phyloP scores from a whole-genome alignment of 2,329 filamentous ascomycete species.

The Pseudogymnoascus pannorum region DNA sequence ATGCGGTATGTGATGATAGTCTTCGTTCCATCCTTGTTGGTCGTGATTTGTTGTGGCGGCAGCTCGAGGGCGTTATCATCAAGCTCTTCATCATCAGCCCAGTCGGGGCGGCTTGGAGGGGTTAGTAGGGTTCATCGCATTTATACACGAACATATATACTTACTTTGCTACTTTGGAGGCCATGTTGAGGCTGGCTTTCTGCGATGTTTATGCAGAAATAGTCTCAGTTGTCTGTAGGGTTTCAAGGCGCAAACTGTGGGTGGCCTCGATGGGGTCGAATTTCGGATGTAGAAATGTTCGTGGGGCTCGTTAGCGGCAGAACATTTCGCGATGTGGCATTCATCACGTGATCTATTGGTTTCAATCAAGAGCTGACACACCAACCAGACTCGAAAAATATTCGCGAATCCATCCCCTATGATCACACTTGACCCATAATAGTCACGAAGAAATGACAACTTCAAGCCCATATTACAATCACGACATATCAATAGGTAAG shows the following conservation, averaged over 20 bases:
- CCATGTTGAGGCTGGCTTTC: slow-evolving; percentile 30
- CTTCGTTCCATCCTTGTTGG: slow-evolving; percentile 98
- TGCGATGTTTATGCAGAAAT: neutral
- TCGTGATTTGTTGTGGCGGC: slow-evolving; percentile 78
- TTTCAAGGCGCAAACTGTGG: slow-evolving; percentile 5
- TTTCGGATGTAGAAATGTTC: slow-evolving; percentile 12
- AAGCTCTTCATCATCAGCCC: slow-evolving; percentile 87
- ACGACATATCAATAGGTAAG: neutral
- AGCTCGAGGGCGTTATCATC: slow-evolving; percentile 70
- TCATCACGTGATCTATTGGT: neutral
- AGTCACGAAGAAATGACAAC: neutral
- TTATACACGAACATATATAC: slow-evolving; percentile 16
- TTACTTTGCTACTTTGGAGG: slow-evolving; percentile 40
- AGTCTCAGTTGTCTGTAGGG: slow-evolving; percentile 6
- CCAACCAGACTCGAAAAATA: neutral
- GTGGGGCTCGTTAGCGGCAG: slow-evolving; percentile 12
- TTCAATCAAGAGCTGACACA: neutral
- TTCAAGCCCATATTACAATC: neutral
- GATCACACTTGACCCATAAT: too few species aligned
- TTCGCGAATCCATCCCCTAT: too few species aligned
- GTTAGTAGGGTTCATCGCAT: slow-evolving; percentile 16
- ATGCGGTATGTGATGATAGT: slow-evolving; percentile 84
- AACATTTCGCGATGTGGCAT: slow-evolving; percentile 5
- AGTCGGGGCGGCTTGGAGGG: slow-evolving; percentile 48
- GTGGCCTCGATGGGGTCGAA: slow-evolving; percentile 9